Base-by-base conservation (phyloP, 2,329 filamentous ascomycete genomes). In the Alternaria sp. region DNA sequence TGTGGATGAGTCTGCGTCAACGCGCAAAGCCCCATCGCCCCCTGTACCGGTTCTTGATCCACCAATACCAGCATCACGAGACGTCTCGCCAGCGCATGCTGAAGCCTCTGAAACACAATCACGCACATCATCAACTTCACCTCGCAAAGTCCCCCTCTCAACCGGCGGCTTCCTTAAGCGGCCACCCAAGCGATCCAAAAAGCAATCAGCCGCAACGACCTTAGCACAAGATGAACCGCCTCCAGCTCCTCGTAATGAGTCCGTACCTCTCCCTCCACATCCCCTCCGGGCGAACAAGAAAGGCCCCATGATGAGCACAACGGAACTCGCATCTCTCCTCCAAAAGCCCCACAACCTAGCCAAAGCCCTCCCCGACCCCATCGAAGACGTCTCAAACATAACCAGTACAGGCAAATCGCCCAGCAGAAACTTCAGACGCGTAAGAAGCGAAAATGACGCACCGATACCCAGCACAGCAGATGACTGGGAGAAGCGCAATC, bases 371-470 rank as follows among this genome's bases (percentile, higher is more conserved):
- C 28, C 71, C 3, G 73, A 77, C 45, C 68, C 71, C 0, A 76
- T 77, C 12, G 70, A 74, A 53, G 71, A 76, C 6, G 63, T 59
- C 8, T 25, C 51, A 6, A 60, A 61, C 9, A 23, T 43, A 5
- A 53, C 46, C 6, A 28, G 11, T 4, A 47, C 57, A 8, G 26
- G 23, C n/a, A 67, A 63, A 47, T 56, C 62, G 4, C 66, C 69
- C 1, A 62, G 57, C 11, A 67, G 71, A 45, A 68, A 63, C 10
- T 73, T 77, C 49, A 61, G 70, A 26, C 75, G 77, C 32, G 71
- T 76, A 1, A 61, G 71, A 23, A 76, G 73, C 51, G 75, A 72
- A 30, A 79, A 78, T 46, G 77, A 79, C 32, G 74, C 75, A 2
- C 74, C 74, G 0, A 75, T 78, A 15, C 74, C 76, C 3, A 73